Base-by-base conservation (phyloP, 139 green algal species). In the Coelastrella sp. region DNA sequence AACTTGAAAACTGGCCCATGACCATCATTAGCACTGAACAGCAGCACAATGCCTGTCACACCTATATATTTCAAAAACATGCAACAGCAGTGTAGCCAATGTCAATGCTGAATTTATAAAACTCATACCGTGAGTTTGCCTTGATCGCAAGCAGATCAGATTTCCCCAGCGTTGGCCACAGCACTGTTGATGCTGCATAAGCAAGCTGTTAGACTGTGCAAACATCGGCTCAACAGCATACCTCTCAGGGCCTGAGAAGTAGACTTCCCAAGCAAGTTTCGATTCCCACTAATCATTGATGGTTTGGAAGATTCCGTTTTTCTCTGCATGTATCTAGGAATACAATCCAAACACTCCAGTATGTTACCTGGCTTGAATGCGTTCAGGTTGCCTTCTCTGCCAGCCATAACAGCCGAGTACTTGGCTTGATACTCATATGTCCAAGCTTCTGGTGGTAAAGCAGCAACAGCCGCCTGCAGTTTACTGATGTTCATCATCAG, bases 281-380 rank as follows among this genome's bases (percentile, higher is more conserved):
- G n/a, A n/a, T n/a, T n/a, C n/a, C n/a, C n/a, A n/a, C n/a, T n/a
- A n/a, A n/a, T n/a, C n/a, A n/a, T n/a, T n/a, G n/a, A n/a, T n/a
- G n/a, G n/a, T n/a, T n/a, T n/a, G n/a, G n/a, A n/a, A n/a, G n/a
- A n/a, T n/a, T n/a, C n/a, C n/a, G n/a, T n/a, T n/a, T n/a, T n/a
- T n/a, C n/a, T n/a, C n/a, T n/a, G n/a, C n/a, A n/a, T n/a, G n/a
- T n/a, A n/a, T n/a, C n/a, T n/a, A n/a, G n/a, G n/a, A n/a, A n/a
- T n/a, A n/a, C n/a, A n/a, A n/a, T n/a, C n/a, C n/a, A n/a, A n/a
- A n/a, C n/a, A n/a, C n/a, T n/a, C n/a, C n/a, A n/a, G n/a, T n/a
- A n/a, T n/a, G n/a, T n/a, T 41, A 81, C 73, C 73, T 8, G 93
- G 91, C 74, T 96, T 96, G 86, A 94, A 94, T 59, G 85, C 69